Percentiles rank a stretch among this genome's conserved stretches.
These are phyloP conservation scores for Euphorbia celastroides DNA, from an alignment of 441 rosid species.

Conservation along the genomic window DNA sequence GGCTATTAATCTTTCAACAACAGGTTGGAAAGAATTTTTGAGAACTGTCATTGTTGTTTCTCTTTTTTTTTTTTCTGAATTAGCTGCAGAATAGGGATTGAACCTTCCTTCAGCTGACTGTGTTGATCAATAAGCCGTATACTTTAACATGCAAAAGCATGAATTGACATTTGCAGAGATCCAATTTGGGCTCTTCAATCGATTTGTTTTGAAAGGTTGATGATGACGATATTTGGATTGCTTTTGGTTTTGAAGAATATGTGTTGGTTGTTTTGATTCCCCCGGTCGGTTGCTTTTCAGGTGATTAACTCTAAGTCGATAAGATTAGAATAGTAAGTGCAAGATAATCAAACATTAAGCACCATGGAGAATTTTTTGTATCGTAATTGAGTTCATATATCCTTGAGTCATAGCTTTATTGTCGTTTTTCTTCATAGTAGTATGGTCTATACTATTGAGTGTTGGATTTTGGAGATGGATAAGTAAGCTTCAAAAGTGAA, in stretches of 20 bases:
- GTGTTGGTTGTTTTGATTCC: neutral
- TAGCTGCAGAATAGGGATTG: slow-evolving; percentile 1
- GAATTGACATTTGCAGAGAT: slow-evolving; percentile 1
- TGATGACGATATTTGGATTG: neutral
- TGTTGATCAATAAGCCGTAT: neutral
- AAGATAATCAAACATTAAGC: too few species aligned
- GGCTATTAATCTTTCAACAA: slow-evolving; percentile 20
- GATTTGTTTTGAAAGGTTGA: neutral
- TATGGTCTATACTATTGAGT: too few species aligned
- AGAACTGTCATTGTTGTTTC: slow-evolving; percentile 4
- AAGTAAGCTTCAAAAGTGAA: too few species aligned
- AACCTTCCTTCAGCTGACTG: neutral
- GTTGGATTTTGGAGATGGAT: too few species aligned
- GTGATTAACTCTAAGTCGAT: too few species aligned
- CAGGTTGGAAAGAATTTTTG: neutral
- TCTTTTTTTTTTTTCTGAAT: neutral
- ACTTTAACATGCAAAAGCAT: neutral
- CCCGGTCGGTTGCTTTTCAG: neutral
- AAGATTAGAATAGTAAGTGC: too few species aligned
- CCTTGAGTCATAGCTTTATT: too few species aligned
- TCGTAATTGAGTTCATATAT: too few species aligned
- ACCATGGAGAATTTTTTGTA: too few species aligned
- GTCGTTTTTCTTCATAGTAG: too few species aligned
- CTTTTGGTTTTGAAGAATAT: neutral
- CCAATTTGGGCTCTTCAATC: neutral